A percentile compares a stretch with the other conserved stretches of the same genome.
These are phyloP conservation scores for Lipomyces sp. DNA, from an alignment of 805 yeast genomes.

Conservation along the genomic window DNA sequence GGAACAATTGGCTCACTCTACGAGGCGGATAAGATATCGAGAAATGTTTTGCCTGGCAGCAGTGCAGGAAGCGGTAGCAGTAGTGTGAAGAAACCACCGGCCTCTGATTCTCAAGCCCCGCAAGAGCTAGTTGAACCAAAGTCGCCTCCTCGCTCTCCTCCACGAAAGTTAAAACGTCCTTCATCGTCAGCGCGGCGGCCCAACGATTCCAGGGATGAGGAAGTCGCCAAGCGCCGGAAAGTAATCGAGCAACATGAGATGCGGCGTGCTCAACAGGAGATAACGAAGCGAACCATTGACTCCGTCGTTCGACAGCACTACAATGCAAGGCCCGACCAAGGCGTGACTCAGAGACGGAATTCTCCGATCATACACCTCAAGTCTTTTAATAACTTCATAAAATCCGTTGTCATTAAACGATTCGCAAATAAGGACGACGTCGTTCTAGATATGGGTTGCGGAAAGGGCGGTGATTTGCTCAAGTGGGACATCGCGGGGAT, in stretches of 20 bases:
- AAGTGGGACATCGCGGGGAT: slow-evolving; percentile 78
- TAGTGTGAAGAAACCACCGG: too few relatives aligned
- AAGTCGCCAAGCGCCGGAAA: slow-evolving; percentile 6
- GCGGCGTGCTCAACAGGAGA: slow-evolving; percentile 7
- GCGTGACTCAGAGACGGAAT: slow-evolving; percentile 56
- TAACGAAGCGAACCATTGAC: slow-evolving; percentile 41
- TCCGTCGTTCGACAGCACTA: slow-evolving; percentile 78
- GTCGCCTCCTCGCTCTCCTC: slow-evolving; percentile 28
- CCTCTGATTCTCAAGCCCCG: too few relatives aligned
- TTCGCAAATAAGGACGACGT: slow-evolving; percentile 53
- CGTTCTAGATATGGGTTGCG: slow-evolving; percentile 88
- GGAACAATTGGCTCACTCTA: too few relatives aligned
- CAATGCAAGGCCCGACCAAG: slow-evolving; percentile 73
- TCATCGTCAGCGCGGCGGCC: slow-evolving; percentile 16
- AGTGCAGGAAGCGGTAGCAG: too few relatives aligned
- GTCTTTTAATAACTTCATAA: slow-evolving; percentile 87
- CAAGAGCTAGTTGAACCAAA: slow-evolving; percentile 18
- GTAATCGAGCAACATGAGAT: slow-evolving; percentile 2
- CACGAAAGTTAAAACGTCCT: slow-evolving; percentile 29
- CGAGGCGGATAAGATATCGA: too few relatives aligned
- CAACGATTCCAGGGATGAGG: slow-evolving; percentile 9
- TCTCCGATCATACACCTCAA: slow-evolving; percentile 85
- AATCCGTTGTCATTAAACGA: slow-evolving; percentile 76
- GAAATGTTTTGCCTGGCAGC: too few relatives aligned
- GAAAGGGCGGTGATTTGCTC: slow-evolving; percentile 95